phyloP scores from a whole-genome alignment of 345 rosid species.

The Salix viminalis region DNA sequence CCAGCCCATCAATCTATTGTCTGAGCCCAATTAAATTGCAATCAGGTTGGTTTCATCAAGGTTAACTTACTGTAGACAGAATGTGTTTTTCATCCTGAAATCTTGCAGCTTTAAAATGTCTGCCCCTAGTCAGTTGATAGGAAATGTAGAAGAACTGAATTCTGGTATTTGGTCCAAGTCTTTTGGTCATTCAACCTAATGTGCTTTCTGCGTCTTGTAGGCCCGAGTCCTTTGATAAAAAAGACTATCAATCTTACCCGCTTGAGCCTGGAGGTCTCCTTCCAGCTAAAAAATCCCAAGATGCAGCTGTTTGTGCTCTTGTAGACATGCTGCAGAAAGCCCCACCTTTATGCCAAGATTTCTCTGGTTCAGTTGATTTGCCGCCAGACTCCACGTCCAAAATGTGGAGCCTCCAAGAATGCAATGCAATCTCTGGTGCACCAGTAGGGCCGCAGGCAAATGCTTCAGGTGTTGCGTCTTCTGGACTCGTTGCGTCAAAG shows the following conservation, averaged over 20 bases:
- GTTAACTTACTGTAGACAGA: not conserved
- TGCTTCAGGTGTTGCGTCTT: slow-evolving; percentile 43
- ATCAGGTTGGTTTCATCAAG: not conserved
- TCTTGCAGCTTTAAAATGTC: not conserved
- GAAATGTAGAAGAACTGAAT: not conserved
- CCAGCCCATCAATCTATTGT: not conserved
- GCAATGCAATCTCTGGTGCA: slow-evolving; percentile 15
- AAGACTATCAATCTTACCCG: slow-evolving; percentile 38
- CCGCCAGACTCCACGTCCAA: slow-evolving; percentile 35
- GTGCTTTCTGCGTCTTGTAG: slow-evolving; percentile 25
- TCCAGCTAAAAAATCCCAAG: slow-evolving; percentile 59
- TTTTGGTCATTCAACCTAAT: not conserved
- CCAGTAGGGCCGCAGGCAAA: slow-evolving; percentile 26
- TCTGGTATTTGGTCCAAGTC: not conserved
- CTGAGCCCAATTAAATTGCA: not conserved
- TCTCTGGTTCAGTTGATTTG: slow-evolving; percentile 25
- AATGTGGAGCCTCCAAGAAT: slow-evolving; percentile 24
- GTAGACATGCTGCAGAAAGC: slow-evolving; percentile 84
- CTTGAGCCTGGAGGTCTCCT: slow-evolving; percentile 42
- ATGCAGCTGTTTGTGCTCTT: slow-evolving; percentile 88
- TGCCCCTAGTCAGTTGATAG: not conserved
- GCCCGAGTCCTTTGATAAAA: slow-evolving; percentile 58
- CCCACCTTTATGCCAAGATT: slow-evolving; percentile 68
- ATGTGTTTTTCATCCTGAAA: not conserved
- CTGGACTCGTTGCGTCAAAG: slow-evolving; percentile 44